These are phyloP conservation scores for Patellaria atrata DNA, from an alignment of 495 filamentous ascomycete genomes.

Conservation along the genomic window DNA sequence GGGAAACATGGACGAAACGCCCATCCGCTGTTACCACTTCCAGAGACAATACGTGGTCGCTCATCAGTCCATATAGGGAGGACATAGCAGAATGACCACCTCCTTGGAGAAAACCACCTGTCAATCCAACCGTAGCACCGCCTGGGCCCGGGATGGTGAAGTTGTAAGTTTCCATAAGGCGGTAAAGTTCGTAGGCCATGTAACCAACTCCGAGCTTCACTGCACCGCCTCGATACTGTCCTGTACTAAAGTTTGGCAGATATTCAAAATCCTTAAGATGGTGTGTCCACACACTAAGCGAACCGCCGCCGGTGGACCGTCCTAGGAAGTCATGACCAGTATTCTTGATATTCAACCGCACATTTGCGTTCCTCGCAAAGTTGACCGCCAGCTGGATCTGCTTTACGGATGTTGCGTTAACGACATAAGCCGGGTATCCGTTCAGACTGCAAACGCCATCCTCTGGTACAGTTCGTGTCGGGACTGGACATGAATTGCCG, in stretches of 20 bases:
- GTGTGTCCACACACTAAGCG: slow-evolving; percentile 33
- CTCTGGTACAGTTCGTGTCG: neutral
- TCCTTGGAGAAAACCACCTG: slow-evolving; percentile 13
- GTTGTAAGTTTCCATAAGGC: slow-evolving; percentile 6
- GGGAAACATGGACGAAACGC: slow-evolving; percentile 11
- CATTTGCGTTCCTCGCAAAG: slow-evolving; percentile 17
- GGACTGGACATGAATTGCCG: slow-evolving; percentile 11
- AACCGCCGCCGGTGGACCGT: slow-evolving; percentile 34
- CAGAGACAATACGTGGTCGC: slow-evolving; percentile 11
- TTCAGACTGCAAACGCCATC: slow-evolving; percentile 7
- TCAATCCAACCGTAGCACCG: slow-evolving; percentile 6
- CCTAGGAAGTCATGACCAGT: slow-evolving; percentile 41
- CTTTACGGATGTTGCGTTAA: slow-evolving; percentile 12
- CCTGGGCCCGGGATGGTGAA: slow-evolving; percentile 9
- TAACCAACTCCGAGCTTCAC: slow-evolving; percentile 8
- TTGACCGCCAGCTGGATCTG: slow-evolving; percentile 14
- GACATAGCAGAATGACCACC: slow-evolving; percentile 9
- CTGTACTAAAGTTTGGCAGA: slow-evolving; percentile 22
- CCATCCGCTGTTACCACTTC: slow-evolving; percentile 17
- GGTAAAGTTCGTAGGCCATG: slow-evolving; percentile 6
- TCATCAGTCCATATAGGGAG: slow-evolving; percentile 8
- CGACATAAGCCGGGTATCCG: slow-evolving; percentile 8
- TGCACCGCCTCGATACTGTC: slow-evolving; percentile 10
- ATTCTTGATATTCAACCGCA: slow-evolving; percentile 23
- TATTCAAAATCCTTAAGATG: slow-evolving; percentile 33